Percentiles rank a stretch among this genome's conserved stretches.
These are phyloP conservation scores for Diplodia sapinea DNA, from an alignment of 2,329 filamentous ascomycete species.

Conservation along the genomic window DNA sequence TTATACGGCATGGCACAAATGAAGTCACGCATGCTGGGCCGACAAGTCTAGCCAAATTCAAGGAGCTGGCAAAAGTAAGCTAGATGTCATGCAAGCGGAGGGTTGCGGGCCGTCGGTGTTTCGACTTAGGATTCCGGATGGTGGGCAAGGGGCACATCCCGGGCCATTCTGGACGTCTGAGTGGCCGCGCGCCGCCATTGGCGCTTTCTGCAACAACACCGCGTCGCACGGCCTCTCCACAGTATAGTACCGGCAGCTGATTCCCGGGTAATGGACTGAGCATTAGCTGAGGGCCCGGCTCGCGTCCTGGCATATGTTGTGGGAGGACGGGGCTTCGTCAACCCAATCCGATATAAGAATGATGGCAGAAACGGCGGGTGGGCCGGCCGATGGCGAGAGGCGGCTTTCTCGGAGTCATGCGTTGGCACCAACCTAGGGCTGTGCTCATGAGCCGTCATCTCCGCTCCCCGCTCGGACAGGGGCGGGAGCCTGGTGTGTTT, in stretches of 20 bases:
- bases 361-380: conserved; percentile 14
- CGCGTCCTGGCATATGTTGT: background rate
- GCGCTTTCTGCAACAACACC: background rate
- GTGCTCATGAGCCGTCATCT: conserved; percentile 9
- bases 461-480: conserved; percentile 19
- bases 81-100: conserved; percentile 15
- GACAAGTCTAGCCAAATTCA: conserved; percentile 18
- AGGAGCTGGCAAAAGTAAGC: conserved; percentile 8
- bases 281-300: conserved; percentile 10
- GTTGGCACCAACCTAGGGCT: conserved; percentile 2
- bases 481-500: background rate
- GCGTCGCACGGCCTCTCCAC: conserved; percentile 15
- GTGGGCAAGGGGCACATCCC: conserved; percentile 15
- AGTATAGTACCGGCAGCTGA: background rate
- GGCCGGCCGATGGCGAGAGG: conserved; percentile 4
- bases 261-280: background rate
- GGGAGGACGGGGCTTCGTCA: conserved; percentile 1
- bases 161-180: background rate
- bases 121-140: conserved; percentile 18
- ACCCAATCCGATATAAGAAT: conserved; percentile 12
- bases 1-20: conserved; percentile 13
- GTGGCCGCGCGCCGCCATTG: conserved; percentile 9
- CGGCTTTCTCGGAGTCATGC: conserved; percentile 11
- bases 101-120: conserved; percentile 17
- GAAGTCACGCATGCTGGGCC: conserved; percentile 4